These are phyloP conservation scores for Linum lewisii DNA, from an alignment of 345 rosid genomes.

Conservation along the genomic window DNA sequence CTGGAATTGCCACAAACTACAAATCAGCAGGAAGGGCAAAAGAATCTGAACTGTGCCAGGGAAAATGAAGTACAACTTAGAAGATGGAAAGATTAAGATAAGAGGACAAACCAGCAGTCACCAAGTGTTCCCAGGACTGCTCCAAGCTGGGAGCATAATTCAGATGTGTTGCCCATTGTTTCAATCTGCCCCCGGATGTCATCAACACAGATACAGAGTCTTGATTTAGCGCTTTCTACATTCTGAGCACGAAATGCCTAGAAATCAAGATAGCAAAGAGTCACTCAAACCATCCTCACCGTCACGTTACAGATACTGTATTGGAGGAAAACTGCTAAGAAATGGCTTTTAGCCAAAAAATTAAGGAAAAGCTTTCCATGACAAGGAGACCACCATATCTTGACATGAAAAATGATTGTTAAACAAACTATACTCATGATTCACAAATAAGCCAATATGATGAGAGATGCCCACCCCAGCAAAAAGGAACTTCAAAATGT, in stretches of 20 bases:
- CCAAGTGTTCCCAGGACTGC: slow-evolving; percentile 99
- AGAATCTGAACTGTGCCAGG: too few species aligned
- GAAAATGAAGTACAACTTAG: not conserved
- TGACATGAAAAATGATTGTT: not conserved
- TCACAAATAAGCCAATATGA: not conserved
- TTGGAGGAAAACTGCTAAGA: not conserved
- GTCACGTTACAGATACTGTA: not conserved
- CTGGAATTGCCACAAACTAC: too few species aligned
- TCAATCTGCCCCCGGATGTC: slow-evolving; percentile 72
- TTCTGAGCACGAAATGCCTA: slow-evolving; percentile 85
- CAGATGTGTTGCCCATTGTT: slow-evolving; percentile 61
- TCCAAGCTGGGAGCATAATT: slow-evolving; percentile 94
- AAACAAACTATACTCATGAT: too few species aligned
- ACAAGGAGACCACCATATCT: not conserved
- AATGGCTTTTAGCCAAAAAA: not conserved
- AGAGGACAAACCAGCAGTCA: slow-evolving; percentile 72
- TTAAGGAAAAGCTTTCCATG: not conserved
- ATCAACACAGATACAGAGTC: slow-evolving; percentile 68
- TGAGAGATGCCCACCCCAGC: not conserved
- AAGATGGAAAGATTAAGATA: slow-evolving; percentile 7
- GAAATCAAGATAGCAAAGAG: slow-evolving; percentile 9
- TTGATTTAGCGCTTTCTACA: slow-evolving; percentile 85
- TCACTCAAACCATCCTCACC: not conserved
- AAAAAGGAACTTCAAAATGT: not conserved
- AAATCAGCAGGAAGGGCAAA: too few species aligned